Evolutionary conservation across 805 yeast species (phyloP).

Genomic region (Schwanniomyces sp.): DNA sequence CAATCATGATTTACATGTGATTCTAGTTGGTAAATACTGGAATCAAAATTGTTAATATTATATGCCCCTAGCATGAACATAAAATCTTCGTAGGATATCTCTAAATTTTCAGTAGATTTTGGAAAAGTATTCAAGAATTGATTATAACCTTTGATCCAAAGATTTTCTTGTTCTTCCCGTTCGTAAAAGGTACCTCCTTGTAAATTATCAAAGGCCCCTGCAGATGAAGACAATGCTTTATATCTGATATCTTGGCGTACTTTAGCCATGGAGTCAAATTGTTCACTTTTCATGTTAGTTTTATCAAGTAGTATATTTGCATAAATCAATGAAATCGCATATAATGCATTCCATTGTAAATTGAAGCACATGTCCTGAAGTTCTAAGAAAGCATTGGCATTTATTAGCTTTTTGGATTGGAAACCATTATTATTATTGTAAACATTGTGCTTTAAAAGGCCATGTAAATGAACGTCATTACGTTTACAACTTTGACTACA

Average conservation of each 20-base stretch:
- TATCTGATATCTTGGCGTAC: conserved; percentile 67
- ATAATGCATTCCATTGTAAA: conserved; percentile 68
- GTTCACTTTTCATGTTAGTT: conserved; percentile 37
- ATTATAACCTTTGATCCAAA: conserved; percentile 61
- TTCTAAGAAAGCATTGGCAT: conserved; percentile 49
- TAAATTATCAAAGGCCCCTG: conserved; percentile 51
- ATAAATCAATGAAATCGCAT: conserved; percentile 58
- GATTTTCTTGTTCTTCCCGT: conserved; percentile 52
- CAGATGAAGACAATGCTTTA: conserved; percentile 55
- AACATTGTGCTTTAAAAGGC: conserved; percentile 54
- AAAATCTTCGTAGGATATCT: conserved; percentile 51
- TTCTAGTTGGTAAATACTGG: conserved; percentile 58
- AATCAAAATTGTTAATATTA: conserved; percentile 71
- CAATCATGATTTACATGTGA: conserved; percentile 79
- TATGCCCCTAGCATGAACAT: conserved; percentile 66
- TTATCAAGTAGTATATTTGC: conserved; percentile 47
- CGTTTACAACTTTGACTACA: conserved; percentile 64
- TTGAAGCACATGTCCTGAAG: conserved; percentile 63
- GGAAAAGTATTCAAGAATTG: conserved; percentile 53
- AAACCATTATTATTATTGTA: conserved; percentile 21
- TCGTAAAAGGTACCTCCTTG: conserved; percentile 55
- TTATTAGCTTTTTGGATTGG: conserved; percentile 37
- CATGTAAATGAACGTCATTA: conserved; percentile 49
- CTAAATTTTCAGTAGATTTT: conserved; percentile 19
- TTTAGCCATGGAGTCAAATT: conserved; percentile 63